Evolutionary conservation across 2,329 filamentous ascomycete genomes (phyloP).

Genomic region (Fusarium odoratissimum): DNA sequence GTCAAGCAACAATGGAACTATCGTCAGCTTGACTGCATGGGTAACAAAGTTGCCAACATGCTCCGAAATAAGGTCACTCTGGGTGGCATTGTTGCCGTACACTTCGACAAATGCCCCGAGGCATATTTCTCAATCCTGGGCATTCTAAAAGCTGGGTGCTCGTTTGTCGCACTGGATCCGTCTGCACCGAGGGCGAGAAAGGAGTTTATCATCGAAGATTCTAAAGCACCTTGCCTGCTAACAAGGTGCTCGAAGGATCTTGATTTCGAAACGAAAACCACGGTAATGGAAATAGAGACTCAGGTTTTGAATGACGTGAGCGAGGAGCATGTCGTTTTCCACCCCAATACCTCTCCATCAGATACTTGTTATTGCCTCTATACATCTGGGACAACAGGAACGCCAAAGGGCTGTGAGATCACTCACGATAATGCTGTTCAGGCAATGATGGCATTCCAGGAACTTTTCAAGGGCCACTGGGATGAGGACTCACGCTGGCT

Average conservation of each 20-base stretch:
- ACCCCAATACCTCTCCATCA: constrained; percentile 49
- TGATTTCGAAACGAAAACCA: constrained; percentile 49
- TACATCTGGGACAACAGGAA: constrained; percentile 88
- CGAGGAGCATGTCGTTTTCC: constrained; percentile 25
- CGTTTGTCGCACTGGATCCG: constrained; percentile 84
- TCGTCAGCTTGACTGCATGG: constrained; percentile 73
- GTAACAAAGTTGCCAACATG: constrained; percentile 78
- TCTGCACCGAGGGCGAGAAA: constrained; percentile 78
- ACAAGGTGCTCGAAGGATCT: constrained; percentile 55
- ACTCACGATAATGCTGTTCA: constrained; percentile 91
- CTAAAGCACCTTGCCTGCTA: constrained; percentile 71
- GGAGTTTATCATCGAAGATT: constrained; percentile 81
- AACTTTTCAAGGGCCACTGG: constrained; percentile 82
- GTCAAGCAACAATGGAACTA: constrained; percentile 77
- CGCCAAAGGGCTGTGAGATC: constrained; percentile 87
- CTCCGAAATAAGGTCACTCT: constrained; percentile 62
- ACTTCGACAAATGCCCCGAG: constrained; percentile 87
- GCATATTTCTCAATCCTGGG: constrained; percentile 86
- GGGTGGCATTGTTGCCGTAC: constrained; percentile 77
- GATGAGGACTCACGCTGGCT: constrained; percentile 80
- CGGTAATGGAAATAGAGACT: constrained; percentile 51
- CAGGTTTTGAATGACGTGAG: constrained; percentile 41
- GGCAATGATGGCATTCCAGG: constrained; percentile 86
- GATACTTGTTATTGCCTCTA: constrained; percentile 86
- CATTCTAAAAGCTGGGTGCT: constrained; percentile 83